Conservation (phyloP, 2,329 filamentous ascomycete species). For the Arachnomyces sp. region DNA sequence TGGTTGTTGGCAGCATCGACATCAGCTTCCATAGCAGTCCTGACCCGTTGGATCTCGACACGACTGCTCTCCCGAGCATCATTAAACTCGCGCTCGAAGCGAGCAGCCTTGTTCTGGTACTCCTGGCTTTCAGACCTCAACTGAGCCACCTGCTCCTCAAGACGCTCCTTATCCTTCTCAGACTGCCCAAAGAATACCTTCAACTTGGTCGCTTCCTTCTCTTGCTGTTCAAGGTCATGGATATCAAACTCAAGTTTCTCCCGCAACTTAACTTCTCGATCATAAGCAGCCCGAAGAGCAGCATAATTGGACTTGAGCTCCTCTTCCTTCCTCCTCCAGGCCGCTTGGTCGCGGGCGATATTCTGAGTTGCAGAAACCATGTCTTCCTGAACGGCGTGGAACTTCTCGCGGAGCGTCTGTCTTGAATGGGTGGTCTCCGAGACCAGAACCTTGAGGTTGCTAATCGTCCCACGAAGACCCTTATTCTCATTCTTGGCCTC, state of each 20-base stretch:
- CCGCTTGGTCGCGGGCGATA: slow-evolving; percentile 72
- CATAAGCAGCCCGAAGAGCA: slow-evolving; percentile 48
- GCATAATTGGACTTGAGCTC: slow-evolving; percentile 48
- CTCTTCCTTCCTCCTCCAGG: slow-evolving; percentile 61
- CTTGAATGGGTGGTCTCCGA: slow-evolving; percentile 79
- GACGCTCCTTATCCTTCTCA: slow-evolving; percentile 52
- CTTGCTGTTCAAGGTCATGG: slow-evolving; percentile 55
- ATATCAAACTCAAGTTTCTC: slow-evolving; percentile 54
- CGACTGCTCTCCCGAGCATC: slow-evolving; percentile 73
- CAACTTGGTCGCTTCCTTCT: slow-evolving; percentile 68
- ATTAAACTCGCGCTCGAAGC: slow-evolving; percentile 72
- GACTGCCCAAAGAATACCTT: slow-evolving; percentile 67
- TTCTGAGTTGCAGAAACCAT: slow-evolving; percentile 72
- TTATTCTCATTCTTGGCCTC: slow-evolving; percentile 55
- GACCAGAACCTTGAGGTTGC: slow-evolving; percentile 66
- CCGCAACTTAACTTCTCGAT: slow-evolving; percentile 60
- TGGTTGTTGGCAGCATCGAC: slow-evolving; percentile 77
- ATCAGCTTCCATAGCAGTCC: slow-evolving; percentile 69
- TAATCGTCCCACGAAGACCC: slow-evolving; percentile 64
- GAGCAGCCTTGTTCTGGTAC: slow-evolving; percentile 59
- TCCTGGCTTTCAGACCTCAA: slow-evolving; percentile 53
- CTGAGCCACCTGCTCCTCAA: slow-evolving; percentile 48
- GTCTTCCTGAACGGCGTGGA: slow-evolving; percentile 77
- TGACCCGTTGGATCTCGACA: slow-evolving; percentile 71
- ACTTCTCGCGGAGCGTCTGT: slow-evolving; percentile 74